Percentiles rank a stretch among this genome's conserved stretches.
Conservation (phyloP, 257 asterid species). For the Solanum sitiens region DNA sequence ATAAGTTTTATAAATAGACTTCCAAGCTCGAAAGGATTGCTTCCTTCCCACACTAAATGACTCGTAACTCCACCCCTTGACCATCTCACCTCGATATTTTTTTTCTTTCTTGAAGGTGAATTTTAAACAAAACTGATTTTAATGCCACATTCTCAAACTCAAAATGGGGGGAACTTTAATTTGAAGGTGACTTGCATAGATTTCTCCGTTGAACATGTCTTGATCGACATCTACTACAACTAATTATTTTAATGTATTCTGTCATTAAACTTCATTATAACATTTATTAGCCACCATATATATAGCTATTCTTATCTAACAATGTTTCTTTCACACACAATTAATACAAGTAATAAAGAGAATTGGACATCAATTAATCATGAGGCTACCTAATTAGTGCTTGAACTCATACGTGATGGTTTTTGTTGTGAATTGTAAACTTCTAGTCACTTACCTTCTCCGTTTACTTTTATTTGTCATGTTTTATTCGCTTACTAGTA, state of each 20-base stretch:
- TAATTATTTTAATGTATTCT: not conserved
- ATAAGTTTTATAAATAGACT: not conserved
- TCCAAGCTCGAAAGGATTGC: not conserved
- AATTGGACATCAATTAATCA: not conserved
- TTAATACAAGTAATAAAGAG: not conserved
- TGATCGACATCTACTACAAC: not conserved
- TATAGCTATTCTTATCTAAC: not conserved
- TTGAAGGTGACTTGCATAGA: not conserved
- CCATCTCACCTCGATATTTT: not conserved
- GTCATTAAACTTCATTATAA: not conserved
- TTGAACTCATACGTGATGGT: not conserved
- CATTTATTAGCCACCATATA: not conserved
- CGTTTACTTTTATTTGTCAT: not conserved
- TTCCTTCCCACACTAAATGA: not conserved
- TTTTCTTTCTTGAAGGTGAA: not conserved
- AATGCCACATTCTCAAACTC: not conserved
- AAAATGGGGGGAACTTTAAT: not conserved
- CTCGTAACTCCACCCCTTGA: too few relatives aligned
- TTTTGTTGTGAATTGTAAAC: not conserved
- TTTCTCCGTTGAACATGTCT: not conserved
- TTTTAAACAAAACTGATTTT: not conserved
- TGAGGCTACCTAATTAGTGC: not conserved
- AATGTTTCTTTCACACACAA: not conserved
- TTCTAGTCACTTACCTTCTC: not conserved
- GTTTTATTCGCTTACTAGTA: not conserved